Evolutionary conservation across 1,139 yeast species (phyloP).

Genomic region (Hansenula lynferdii): DNA sequence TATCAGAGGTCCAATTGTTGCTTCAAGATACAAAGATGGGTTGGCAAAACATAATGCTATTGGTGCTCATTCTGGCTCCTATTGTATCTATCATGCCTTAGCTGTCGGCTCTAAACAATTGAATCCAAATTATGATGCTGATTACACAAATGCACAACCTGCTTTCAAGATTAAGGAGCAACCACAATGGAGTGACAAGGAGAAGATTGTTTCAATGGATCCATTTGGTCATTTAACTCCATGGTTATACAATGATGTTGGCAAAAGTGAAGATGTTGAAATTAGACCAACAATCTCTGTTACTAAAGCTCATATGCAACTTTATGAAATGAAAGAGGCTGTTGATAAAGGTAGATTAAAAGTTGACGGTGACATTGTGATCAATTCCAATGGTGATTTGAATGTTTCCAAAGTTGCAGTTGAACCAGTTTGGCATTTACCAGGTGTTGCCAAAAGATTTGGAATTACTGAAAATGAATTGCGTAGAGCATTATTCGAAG

Average conservation of each 20-base stretch:
- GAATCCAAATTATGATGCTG: conserved; percentile 44
- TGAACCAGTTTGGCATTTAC: conserved; percentile 64
- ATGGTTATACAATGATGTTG: conserved; percentile 41
- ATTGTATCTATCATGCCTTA: conserved; percentile 55
- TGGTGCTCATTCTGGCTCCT: conserved; percentile 60
- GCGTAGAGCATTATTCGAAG: conserved; percentile 54
- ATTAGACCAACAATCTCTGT: conserved; percentile 58
- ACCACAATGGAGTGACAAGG: conserved; percentile 47
- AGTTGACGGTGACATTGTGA: conserved; percentile 53
- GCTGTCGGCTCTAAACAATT: conserved; percentile 54
- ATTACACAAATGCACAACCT: conserved; percentile 58
- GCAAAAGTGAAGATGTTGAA: conserved; percentile 41
- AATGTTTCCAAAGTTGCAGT: conserved; percentile 58
- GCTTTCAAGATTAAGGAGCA: conserved; percentile 47
- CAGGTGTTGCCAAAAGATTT: conserved; percentile 58
- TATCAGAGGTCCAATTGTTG: conserved; percentile 53
- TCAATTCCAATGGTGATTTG: conserved; percentile 52
- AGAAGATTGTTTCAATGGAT: conserved; percentile 56
- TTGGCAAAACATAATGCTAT: conserved; percentile 42
- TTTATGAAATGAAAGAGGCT: conserved; percentile 49
- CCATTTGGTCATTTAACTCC: conserved; percentile 62
- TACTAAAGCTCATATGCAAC: conserved; percentile 56
- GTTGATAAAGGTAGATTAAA: conserved; percentile 43
- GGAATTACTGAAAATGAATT: conserved; percentile 49
- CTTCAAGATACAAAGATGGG: conserved; percentile 46